Percentiles rank a stretch among this genome's conserved stretches.
Evolutionary conservation across 1,139 yeast genomes (phyloP).

Genomic region (Spathaspora jeffriesii): DNA sequence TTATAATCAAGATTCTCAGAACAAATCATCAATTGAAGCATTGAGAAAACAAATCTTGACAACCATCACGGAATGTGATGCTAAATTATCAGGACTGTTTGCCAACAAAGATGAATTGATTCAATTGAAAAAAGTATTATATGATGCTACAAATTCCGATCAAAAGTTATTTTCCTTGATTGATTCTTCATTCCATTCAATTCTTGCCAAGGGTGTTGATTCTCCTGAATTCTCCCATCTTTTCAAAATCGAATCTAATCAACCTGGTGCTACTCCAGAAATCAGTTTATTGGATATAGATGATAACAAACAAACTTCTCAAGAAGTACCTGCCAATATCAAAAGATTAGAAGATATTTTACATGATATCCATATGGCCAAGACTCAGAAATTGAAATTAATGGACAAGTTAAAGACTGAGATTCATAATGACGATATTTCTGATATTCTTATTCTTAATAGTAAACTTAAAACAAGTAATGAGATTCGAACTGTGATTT

Average conservation of each 20-base stretch:
- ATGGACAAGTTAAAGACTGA: slow-evolving; percentile 66
- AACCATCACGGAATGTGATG: slow-evolving; percentile 40
- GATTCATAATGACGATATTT: slow-evolving; percentile 84
- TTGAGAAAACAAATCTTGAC: slow-evolving; percentile 43
- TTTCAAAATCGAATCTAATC: slow-evolving; percentile 19
- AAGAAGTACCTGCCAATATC: slow-evolving; percentile 34
- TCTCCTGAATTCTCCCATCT: slow-evolving; percentile 32
- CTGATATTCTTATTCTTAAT: slow-evolving; percentile 72
- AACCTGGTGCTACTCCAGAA: slow-evolving; percentile 19
- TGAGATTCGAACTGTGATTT: slow-evolving; percentile 60
- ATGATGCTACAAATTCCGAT: slow-evolving; percentile 72
- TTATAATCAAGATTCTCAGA: slow-evolving; percentile 21
- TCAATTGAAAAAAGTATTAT: slow-evolving; percentile 61
- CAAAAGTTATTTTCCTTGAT: slow-evolving; percentile 46
- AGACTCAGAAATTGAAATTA: slow-evolving; percentile 61
- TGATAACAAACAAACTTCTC: slow-evolving; percentile 25
- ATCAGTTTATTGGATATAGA: slow-evolving; percentile 67
- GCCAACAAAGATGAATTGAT: slow-evolving; percentile 50
- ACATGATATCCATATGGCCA: slow-evolving; percentile 44
- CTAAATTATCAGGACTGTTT: slow-evolving; percentile 13
- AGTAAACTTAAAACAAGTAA: slow-evolving; percentile 55
- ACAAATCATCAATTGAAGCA: slow-evolving; percentile 23
- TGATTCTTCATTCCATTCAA: slow-evolving; percentile 24
- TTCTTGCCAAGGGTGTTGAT: slow-evolving; percentile 33
- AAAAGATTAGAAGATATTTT: slow-evolving; percentile 47